These are phyloP conservation scores for Yamadazyma sp. DNA, from an alignment of 1,139 yeast species.

Conservation along the genomic window DNA sequence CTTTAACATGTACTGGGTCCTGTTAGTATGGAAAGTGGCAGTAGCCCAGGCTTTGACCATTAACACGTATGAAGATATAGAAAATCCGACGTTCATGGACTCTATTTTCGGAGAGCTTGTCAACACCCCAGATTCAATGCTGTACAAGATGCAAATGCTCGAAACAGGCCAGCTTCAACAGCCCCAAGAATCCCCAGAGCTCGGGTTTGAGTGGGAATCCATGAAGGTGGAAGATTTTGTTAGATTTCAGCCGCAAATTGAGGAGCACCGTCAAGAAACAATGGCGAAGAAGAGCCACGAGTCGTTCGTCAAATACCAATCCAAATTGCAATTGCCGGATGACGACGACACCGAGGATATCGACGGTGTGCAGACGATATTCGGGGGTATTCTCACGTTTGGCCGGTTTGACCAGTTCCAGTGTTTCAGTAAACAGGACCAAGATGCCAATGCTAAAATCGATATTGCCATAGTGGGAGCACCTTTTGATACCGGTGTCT, in stretches of 20 bases:
- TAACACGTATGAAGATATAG: background rate
- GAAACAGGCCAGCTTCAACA: conserved; percentile 5
- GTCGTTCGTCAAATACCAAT: conserved; percentile 19
- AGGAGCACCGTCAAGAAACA: conserved; percentile 3
- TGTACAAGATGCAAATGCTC: conserved; percentile 6
- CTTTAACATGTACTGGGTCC: background rate
- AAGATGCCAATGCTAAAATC: conserved; percentile 15
- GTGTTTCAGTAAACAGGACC: conserved; percentile 29
- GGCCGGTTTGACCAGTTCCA: conserved; percentile 40
- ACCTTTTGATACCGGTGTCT: conserved; percentile 32
- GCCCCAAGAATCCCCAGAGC: background rate
- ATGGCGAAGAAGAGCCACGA: conserved; percentile 15
- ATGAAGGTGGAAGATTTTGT: conserved; percentile 7
- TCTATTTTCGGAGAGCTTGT: conserved; percentile 21
- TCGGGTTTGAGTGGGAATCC: conserved; percentile 3
- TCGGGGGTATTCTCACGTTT: conserved; percentile 49
- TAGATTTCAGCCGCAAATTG: conserved; percentile 2
- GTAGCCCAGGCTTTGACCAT: conserved; percentile 1
- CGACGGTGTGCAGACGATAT: conserved; percentile 20
- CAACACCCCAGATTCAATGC: conserved; percentile 6
- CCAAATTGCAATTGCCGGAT: conserved; percentile 30
- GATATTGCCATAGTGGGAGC: conserved; percentile 34
- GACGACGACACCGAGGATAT: conserved; percentile 41
- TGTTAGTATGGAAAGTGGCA: background rate
- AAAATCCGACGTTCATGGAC: conserved; percentile 17